Evolutionary conservation across 345 rosid species (phyloP).

Genomic region (Arabis alpina): DNA sequence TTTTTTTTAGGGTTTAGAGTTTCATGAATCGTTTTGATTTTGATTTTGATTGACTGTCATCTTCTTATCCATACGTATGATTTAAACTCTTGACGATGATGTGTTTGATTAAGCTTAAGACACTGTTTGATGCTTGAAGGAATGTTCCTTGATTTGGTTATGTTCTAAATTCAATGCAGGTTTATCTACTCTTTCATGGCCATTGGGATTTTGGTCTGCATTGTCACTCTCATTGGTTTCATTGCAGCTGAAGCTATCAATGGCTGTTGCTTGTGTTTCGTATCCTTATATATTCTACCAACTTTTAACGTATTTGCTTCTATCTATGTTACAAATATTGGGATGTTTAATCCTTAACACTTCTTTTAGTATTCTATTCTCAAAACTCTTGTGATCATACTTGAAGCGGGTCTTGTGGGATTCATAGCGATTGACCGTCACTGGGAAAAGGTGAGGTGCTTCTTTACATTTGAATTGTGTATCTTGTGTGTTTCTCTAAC

Average conservation of each 20-base stretch:
- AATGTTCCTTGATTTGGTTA: conserved; percentile 2
- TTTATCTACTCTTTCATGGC: conserved; percentile 95
- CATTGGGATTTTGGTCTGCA: conserved; percentile 74
- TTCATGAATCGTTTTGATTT: not conserved
- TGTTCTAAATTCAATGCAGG: conserved; percentile 56
- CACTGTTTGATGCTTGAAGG: conserved; percentile 13
- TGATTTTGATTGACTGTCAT: conserved; percentile 6
- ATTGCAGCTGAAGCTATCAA: conserved; percentile 85
- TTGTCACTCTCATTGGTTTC: conserved; percentile 77
- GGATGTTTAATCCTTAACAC: conserved; percentile 41
- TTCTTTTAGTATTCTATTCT: conserved; percentile 66
- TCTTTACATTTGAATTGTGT: conserved; percentile 16
- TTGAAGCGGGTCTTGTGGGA: conserved; percentile 81
- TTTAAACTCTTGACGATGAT: too few species aligned
- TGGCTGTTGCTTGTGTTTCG: conserved; percentile 94
- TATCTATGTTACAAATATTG: not conserved
- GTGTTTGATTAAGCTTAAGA: conserved; percentile 7
- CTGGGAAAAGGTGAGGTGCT: conserved; percentile 74
- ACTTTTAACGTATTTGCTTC: not conserved
- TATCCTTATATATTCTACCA: conserved; percentile 58
- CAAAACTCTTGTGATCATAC: conserved; percentile 57
- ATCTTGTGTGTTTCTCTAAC: conserved; percentile 2
- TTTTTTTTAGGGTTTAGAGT: conserved; percentile 14
- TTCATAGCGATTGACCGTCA: conserved; percentile 77
- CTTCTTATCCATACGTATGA: not conserved